Evolutionary conservation across 306 rosid species (phyloP), one percentile per base, ranked within the genome.

Genomic region (Acacia acuminata): DNA sequence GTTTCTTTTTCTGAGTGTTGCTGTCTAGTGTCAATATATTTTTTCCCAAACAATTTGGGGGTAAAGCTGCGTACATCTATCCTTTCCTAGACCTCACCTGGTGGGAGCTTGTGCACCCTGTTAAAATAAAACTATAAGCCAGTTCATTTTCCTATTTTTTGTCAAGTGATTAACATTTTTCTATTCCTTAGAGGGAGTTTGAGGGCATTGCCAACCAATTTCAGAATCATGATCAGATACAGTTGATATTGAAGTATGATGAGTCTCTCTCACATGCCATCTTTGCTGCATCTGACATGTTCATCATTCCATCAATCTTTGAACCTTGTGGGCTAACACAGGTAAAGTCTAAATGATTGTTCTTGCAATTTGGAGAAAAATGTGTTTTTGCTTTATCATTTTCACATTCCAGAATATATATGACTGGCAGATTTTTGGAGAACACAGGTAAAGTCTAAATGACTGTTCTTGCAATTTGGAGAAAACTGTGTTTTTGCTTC

Each of bases 281-380:
- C 77, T 94, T 70, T 79, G 97, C 97, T 65, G 97, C 94, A 32
- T 94, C 98, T 84, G 97, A 96, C 87, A 92, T 96, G 97, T 90
- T 96, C 90, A 90, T 92, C 80, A 86, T 96, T 84, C 99, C 99
- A 58, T 96, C 99, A 0, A 91, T 96, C 89, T 96, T 96, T 78
- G 99, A 96, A 88, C 99, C 99, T 40, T 96, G 99, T 81, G 99
- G 99, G 79, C 91, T 96, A 77, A 96, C 99, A 71, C 99, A 96
- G 97, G 99, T 96, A 88, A 77, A 51, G 68, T 73, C 76, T 71
- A 79, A 70, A 38, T 25, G 34, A 53, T 48, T 79, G 25, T 51
- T 66, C 78, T 74, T 73, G 79, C 63, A 56, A 73, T 81, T 76
- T 77, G 51, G 66, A 50, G 47, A 43, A 43, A 32, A 24, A 7